phyloP scores from a whole-genome alignment of 768 basidiomycete genomes.

The Solioccasus polychromus region DNA sequence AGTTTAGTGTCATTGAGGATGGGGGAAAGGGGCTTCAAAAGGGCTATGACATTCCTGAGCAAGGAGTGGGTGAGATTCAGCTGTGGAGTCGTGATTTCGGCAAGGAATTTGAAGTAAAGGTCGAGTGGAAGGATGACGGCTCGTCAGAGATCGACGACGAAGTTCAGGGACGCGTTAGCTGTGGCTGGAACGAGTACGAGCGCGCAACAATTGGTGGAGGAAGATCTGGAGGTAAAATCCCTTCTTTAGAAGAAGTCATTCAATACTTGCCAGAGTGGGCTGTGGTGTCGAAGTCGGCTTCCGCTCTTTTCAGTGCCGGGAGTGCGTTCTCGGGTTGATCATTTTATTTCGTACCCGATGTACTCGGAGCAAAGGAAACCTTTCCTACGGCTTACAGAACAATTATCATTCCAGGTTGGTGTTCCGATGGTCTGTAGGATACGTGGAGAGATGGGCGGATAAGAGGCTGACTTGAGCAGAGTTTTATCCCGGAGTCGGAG shows the following conservation, averaged over 20 bases:
- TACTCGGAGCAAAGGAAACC: too few species aligned
- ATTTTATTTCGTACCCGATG: too few species aligned
- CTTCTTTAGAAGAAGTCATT: constrained; percentile 67
- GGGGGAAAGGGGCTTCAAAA: constrained; percentile 38
- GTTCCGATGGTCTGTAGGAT: too few species aligned
- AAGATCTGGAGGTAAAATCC: constrained; percentile 45
- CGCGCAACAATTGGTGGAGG: constrained; percentile 50
- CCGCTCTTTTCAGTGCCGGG: constrained; percentile 57
- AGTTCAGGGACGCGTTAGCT: constrained; percentile 49
- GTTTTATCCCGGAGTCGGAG: too few species aligned
- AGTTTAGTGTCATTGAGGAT: constrained; percentile 39
- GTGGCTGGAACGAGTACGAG: constrained; percentile 69
- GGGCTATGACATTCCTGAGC: constrained; percentile 37
- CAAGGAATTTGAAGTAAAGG: constrained; percentile 48
- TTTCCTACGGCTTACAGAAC: too few species aligned
- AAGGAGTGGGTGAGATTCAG: constrained; percentile 40
- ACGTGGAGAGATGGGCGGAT: too few species aligned
- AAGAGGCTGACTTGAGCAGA: too few species aligned
- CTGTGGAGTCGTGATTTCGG: constrained; percentile 65
- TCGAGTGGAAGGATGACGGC: constrained; percentile 42
- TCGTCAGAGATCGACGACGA: constrained; percentile 17
- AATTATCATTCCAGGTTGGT: too few species aligned
- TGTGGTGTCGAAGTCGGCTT: constrained; percentile 50
- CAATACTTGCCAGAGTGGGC: constrained; percentile 68
- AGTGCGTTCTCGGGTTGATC: constrained; percentile 21